Conservation (phyloP, 352 stramenopile species). For the Phytophthora boehmeriae region DNA sequence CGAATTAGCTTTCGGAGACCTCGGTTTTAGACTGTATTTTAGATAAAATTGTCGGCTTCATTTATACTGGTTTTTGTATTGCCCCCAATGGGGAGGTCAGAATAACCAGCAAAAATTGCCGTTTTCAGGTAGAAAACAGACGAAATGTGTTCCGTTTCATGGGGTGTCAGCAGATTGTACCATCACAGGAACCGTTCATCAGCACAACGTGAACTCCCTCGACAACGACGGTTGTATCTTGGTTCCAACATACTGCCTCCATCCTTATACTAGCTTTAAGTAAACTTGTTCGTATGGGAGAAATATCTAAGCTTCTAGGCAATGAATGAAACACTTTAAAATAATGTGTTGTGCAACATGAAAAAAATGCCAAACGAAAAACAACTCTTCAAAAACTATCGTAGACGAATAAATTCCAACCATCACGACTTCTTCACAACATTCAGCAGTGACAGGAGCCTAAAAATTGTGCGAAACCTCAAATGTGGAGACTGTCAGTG, state of each 20-base stretch:
- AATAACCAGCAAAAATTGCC: conserved; percentile 66
- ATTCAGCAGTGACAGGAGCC: background rate
- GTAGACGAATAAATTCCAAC: background rate
- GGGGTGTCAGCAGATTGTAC: conserved; percentile 79
- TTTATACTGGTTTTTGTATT: background rate
- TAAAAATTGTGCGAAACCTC: conserved; percentile 3
- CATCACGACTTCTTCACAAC: background rate
- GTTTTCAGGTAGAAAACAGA: conserved; percentile 53
- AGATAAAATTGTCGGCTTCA: background rate
- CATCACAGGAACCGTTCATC: conserved; percentile 75
- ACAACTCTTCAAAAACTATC: background rate
- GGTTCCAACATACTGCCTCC: background rate
- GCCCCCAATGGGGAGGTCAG: conserved; percentile 35
- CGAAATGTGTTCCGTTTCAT: conserved; percentile 75
- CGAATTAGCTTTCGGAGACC: too few relatives aligned
- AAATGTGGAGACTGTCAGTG: conserved; percentile 24
- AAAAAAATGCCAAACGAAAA: background rate
- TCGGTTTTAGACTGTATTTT: background rate
- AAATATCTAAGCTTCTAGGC: background rate
- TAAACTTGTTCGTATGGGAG: conserved; percentile 50
- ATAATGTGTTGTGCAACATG: too few relatives aligned
- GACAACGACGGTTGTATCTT: conserved; percentile 64
- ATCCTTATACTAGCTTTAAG: conserved; percentile 19
- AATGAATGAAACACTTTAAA: background rate
- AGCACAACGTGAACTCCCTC: conserved; percentile 71